Percentiles rank a stretch among this genome's conserved stretches.
Evolutionary conservation across 225 moss, liverwort and hornwort species (phyloP).

Genomic region (Pseudoscleropodium purum): DNA sequence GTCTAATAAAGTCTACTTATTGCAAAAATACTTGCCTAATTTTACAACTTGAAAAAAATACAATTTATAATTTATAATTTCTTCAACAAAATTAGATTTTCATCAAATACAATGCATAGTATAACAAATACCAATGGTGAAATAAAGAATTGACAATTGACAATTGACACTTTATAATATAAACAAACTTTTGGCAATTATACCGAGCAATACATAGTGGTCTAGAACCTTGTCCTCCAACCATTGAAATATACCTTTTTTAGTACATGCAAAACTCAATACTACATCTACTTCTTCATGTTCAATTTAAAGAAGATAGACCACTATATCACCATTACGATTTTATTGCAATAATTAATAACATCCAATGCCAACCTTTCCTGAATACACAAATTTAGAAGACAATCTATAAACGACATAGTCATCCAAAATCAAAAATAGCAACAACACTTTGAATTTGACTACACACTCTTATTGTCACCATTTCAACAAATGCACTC

Average conservation of each 20-base stretch:
- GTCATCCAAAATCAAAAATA: neutral
- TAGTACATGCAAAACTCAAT: too few species aligned
- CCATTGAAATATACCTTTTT: too few species aligned
- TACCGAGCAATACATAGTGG: neutral
- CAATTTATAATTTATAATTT: neutral
- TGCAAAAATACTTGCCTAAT: neutral
- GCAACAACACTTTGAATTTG: neutral
- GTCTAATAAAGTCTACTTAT: neutral
- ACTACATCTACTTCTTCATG: too few species aligned
- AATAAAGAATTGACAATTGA: neutral
- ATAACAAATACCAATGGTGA: neutral
- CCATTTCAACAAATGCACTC: neutral
- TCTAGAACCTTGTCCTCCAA: neutral
- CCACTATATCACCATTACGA: too few species aligned
- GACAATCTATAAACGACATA: too few species aligned
- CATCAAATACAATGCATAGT: neutral
- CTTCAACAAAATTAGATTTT: neutral
- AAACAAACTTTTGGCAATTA: neutral
- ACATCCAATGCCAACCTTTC: too few species aligned
- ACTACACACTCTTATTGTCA: accelerated
- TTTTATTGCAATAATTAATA: too few species aligned
- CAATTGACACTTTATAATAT: neutral
- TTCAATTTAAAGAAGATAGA: too few species aligned
- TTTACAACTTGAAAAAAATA: neutral
- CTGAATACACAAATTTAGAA: neutral